These are phyloP conservation scores for Leishmania martiniquensis DNA, from an alignment of 208 protist genomes.

Conservation along the genomic window DNA sequence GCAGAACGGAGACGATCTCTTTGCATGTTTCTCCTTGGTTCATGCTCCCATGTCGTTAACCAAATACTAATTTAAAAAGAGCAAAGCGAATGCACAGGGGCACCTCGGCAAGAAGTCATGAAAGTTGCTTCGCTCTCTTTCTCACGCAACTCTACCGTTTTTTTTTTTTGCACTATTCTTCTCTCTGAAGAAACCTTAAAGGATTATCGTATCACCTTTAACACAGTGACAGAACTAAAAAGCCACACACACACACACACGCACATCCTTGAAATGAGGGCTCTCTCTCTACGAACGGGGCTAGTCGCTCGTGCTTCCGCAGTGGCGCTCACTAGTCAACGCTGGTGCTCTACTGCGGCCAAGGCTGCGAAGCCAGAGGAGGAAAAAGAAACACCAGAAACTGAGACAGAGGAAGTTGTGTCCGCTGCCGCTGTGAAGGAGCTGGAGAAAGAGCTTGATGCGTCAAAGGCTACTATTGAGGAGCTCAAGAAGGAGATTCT, in stretches of 20 bases:
- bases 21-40: background rate
- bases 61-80: background rate
- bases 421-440: constrained; percentile 35
- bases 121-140: constrained; percentile 1
- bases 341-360: constrained; percentile 48
- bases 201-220: background rate
- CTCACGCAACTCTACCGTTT: background rate
- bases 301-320: constrained; percentile 18
- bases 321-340: constrained; percentile 9
- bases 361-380: constrained; percentile 34
- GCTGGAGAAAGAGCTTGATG: constrained; percentile 74
- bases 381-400: constrained; percentile 22
- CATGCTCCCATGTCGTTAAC: background rate
- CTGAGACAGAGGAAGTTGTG: constrained; percentile 33
- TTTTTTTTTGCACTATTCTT: constrained; percentile 4
- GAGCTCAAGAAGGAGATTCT: constrained; percentile 86
- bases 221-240: background rate
- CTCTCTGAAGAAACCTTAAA: background rate
- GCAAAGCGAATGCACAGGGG: background rate
- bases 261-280: constrained; percentile 25
- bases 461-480: constrained; percentile 55
- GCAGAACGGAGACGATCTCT: background rate
- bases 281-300: constrained; percentile 23
- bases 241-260: background rate
- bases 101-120: background rate